Conservation (phyloP, 257 asterid genomes). For the Gentiana straminea region DNA sequence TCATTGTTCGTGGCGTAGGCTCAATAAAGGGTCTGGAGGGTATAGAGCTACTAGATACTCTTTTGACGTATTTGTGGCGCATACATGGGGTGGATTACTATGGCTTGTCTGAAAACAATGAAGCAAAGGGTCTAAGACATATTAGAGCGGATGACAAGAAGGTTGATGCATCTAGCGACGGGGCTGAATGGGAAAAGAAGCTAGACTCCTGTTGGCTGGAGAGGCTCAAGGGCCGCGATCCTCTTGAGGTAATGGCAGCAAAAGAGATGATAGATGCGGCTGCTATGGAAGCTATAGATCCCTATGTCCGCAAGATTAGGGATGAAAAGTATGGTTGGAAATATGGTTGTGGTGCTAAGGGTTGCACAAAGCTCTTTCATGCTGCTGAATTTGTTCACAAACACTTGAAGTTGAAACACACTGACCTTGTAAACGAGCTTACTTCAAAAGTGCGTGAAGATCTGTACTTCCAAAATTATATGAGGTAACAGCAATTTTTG, state of each 20-base stretch:
- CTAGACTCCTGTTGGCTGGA: slow-evolving; percentile 77
- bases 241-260: slow-evolving; percentile 81
- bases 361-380: slow-evolving; percentile 98
- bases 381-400: slow-evolving; percentile 91
- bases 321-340: slow-evolving; percentile 99
- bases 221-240: slow-evolving; percentile 84
- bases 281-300: slow-evolving; percentile 82
- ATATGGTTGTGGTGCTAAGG: slow-evolving; percentile 99
- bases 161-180: slow-evolving; percentile 35
- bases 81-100: slow-evolving; percentile 94
- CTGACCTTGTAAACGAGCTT: slow-evolving; percentile 63
- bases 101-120: slow-evolving; percentile 75
- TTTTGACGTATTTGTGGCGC: slow-evolving; percentile 94
- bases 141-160: slow-evolving; percentile 59
- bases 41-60: slow-evolving; percentile 81
- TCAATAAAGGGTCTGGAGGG: slow-evolving; percentile 93
- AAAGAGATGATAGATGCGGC: slow-evolving; percentile 90
- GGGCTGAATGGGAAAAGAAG: slow-evolving; percentile 78
- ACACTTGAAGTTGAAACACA: slow-evolving; percentile 89
- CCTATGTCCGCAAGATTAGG: slow-evolving; percentile 86
- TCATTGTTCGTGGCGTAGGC: slow-evolving; percentile 69
- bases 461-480: slow-evolving; percentile 78
- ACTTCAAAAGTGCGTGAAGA: slow-evolving; percentile 88
- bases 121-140: slow-evolving; percentile 86
- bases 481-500: slow-evolving; percentile 52